Evolutionary conservation across 2,329 filamentous ascomycete genomes (phyloP).

Genomic region (Trichoderma simmonsii): DNA sequence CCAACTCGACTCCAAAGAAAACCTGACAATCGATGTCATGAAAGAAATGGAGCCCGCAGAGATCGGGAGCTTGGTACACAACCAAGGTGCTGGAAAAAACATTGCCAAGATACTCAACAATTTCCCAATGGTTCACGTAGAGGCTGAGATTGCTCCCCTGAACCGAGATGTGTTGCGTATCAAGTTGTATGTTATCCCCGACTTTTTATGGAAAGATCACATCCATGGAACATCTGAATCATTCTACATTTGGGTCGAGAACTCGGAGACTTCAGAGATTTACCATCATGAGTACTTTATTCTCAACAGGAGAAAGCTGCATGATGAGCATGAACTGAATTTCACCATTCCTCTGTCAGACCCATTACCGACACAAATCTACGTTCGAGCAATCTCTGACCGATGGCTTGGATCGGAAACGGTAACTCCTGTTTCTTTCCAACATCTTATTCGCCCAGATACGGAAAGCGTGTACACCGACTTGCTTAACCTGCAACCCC

Average conservation of each 20-base stretch:
- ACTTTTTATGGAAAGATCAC: constrained; percentile 92
- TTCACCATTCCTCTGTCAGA: constrained; percentile 96
- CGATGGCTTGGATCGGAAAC: constrained; percentile 96
- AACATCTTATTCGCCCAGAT: constrained; percentile 94
- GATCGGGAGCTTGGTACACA: constrained; percentile 88
- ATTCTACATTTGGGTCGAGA: constrained; percentile 99
- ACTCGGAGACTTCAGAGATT: constrained; percentile 95
- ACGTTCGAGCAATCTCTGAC: constrained; percentile 90
- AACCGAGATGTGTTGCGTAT: constrained; percentile 95
- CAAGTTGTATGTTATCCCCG: constrained; percentile 77
- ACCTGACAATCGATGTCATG: constrained; percentile 73
- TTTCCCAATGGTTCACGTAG: constrained; percentile 87
- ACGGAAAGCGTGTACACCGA: constrained; percentile 98
- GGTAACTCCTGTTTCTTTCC: constrained; percentile 91
- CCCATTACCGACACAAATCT: constrained; percentile 91
- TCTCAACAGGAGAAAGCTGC: constrained; percentile 79
- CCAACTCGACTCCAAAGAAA: constrained; percentile 78
- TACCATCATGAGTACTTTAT: constrained; percentile 98
- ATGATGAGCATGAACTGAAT: constrained; percentile 95
- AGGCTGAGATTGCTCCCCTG: constrained; percentile 90
- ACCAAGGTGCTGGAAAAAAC: constrained; percentile 78
- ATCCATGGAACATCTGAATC: constrained; percentile 93
- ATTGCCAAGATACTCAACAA: constrained; percentile 80
- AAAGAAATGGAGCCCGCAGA: constrained; percentile 92
- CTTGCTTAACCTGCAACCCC: constrained; percentile 82